phyloP scores from a whole-genome alignment of 257 asterid species.

The Euphrasia confusa region DNA sequence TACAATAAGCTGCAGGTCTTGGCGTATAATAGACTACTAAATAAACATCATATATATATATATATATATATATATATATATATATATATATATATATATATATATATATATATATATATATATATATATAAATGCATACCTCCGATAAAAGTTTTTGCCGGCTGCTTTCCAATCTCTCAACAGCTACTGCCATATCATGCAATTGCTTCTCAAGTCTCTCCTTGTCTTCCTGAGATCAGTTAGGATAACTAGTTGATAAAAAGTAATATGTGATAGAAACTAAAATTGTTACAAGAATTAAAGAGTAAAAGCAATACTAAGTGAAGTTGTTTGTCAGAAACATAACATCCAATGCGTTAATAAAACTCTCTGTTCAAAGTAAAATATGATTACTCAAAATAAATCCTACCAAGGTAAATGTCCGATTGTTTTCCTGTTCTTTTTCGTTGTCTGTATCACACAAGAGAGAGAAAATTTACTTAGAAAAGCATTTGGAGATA shows the following conservation, averaged over 20 bases:
- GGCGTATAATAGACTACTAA: slow-evolving; percentile 16
- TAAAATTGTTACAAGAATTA: neutral
- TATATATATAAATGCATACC: slow-evolving; percentile 39
- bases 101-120: no score
- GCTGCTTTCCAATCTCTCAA: slow-evolving; percentile 87
- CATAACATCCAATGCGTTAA: slow-evolving; percentile 1
- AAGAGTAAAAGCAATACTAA: slow-evolving; percentile 6
- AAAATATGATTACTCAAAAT: slow-evolving; percentile 16
- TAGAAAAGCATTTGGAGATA: neutral
- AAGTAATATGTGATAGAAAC: neutral
- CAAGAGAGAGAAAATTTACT: slow-evolving; percentile 11
- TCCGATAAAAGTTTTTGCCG: slow-evolving; percentile 84
- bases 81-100: no score
- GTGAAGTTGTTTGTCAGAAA: slow-evolving; percentile 4
- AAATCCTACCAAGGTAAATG: slow-evolving; percentile 54
- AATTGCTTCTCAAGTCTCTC: slow-evolving; percentile 88
- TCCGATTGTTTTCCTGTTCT: slow-evolving; percentile 37
- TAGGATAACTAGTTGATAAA: neutral
- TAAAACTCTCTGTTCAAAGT: slow-evolving; percentile 5
- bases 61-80: no score
- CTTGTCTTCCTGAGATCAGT: slow-evolving; percentile 61
- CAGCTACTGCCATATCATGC: slow-evolving; percentile 91
- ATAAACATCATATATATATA: slow-evolving; percentile 11
- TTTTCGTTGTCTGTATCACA: slow-evolving; percentile 49
- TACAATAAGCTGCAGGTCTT: slow-evolving; percentile 27